Evolutionary conservation across 805 yeast genomes (phyloP), one percentile per base, ranked within the genome.

Genomic region (Metschnikowia cerradonensis): DNA sequence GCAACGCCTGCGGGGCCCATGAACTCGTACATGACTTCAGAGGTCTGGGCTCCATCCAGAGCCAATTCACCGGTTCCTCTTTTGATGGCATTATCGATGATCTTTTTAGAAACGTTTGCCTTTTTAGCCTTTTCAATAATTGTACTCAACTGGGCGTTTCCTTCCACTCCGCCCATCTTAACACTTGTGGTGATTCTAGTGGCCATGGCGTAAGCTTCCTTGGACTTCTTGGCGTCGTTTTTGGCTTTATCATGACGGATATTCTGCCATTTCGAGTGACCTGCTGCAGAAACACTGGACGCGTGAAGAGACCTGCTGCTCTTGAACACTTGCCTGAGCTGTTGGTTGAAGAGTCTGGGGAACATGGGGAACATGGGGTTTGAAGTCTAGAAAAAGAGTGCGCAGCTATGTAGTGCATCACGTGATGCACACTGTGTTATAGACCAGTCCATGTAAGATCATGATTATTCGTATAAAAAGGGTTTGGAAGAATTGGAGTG

Each of bases 251-350:
- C 94, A 64, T 90, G 97, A 63, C 90, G 87, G 59, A 94, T 92
- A 44, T 88, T 89, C 40, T 95, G 88, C 99, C 99, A 92, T 68
- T 91, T 92, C 35, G 89, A 86, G 67, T 92, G 99, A 1, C 99
- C 99, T 0, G 90, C 83, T n/a, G 54, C 50, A 1, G 56, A 38
- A 1, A 47, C 3, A 36, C 60, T 15, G 20, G 56, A 47, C 26
- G 57, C 45, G 52, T 59, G 64, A 40, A 67, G 48, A 13, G 38
- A 22, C 20, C 55, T 17, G 6, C 15, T 32, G 34, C 20, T 22
- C 33, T 23, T 20, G n/a, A 17, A 20, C 15, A 5, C 32, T 6
- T 4, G 34, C 30, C 19, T 32, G 45, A 22, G 40, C 22, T 20
- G 38, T n/a, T 23, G 17, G 14, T 15, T 13, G 33, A 35, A 23